Base-by-base conservation (phyloP, 1,284 basidiomycete species). In the Cerrena zonata region DNA sequence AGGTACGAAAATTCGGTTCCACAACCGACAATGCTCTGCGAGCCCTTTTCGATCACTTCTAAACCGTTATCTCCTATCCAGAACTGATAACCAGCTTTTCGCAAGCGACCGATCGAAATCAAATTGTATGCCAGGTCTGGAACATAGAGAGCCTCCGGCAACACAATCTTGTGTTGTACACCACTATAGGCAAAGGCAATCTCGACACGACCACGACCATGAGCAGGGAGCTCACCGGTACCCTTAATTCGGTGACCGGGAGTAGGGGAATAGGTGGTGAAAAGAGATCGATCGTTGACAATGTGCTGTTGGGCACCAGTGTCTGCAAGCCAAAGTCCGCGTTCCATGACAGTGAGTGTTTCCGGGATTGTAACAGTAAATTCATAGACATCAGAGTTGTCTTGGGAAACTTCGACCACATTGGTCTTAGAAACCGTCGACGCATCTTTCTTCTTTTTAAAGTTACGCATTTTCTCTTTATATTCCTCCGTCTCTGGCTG, bases 81-180 rank as follows among this genome's bases (percentile, higher is more conserved):
- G n/a, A n/a, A n/a, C n/a, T n/a, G n/a, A n/a, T n/a, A n/a, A n/a
- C n/a, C n/a, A n/a, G n/a, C n/a, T n/a, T n/a, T n/a, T n/a, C n/a
- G n/a, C n/a, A 59, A 37, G 0, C 59, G 49, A 11, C 65, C 64
- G n/a, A 70, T 41, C 0, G 67, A 69, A 5, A 73, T 55, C 1
- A 72, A 62, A 42, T 70, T 71, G 50, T 65, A 61, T 0, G 59
- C 63, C 13, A 65, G 55, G 21, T 55, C 52, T 1, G 69, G 71
- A 7, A 61, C 61, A 48, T 71, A 64, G 0, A 69, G 37, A 0
- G 63, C 60, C 48, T 70, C 53, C 18, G 50, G 61, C 1, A 72
- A 57, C 0, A 50, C 58, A 34, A 66, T 52, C 0, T 24, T 7
- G 3, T 40, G 38, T 2, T 25, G 19, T 24, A 49, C 50, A 15